Conservation (phyloP, 2,329 filamentous ascomycete genomes). For the Pseudogymnoascus sp. region DNA sequence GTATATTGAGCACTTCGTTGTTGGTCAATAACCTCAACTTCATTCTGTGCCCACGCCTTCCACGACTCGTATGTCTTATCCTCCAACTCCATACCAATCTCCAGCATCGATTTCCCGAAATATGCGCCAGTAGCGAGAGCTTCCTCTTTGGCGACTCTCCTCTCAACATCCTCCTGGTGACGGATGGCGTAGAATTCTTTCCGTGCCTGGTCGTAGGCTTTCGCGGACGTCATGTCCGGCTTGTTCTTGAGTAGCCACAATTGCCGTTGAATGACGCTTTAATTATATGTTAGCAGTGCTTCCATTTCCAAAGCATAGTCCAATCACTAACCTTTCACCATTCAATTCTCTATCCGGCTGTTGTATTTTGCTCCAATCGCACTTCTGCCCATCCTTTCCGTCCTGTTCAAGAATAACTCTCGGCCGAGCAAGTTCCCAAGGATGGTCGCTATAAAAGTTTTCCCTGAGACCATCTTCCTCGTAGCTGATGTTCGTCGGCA, state of each 20-base stretch:
- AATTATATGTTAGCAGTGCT: slow-evolving; percentile 15
- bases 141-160: slow-evolving; percentile 79
- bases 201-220: slow-evolving; percentile 80
- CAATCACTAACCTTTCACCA: slow-evolving; percentile 65
- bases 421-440: slow-evolving; percentile 91
- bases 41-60: slow-evolving; percentile 66
- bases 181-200: slow-evolving; percentile 85
- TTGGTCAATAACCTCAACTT: slow-evolving; percentile 38
- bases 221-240: slow-evolving; percentile 48
- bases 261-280: slow-evolving; percentile 86
- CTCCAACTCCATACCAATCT: slow-evolving; percentile 77
- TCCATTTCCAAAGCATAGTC: not conserved
- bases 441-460: slow-evolving; percentile 87
- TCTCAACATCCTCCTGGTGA: slow-evolving; percentile 74
- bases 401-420: slow-evolving; percentile 77
- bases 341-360: slow-evolving; percentile 71
- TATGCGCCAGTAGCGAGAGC: slow-evolving; percentile 77
- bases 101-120: slow-evolving; percentile 70
- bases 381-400: slow-evolving; percentile 68
- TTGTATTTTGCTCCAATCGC: slow-evolving; percentile 71
- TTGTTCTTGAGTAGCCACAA: slow-evolving; percentile 70
- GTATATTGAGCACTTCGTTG: slow-evolving; percentile 37
- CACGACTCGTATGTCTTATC: slow-evolving; percentile 73
- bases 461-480: slow-evolving; percentile 74
- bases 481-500: slow-evolving; percentile 69